These are phyloP conservation scores for Neurospora tetraspora DNA, from an alignment of 495 filamentous ascomycete genomes.

Conservation along the genomic window DNA sequence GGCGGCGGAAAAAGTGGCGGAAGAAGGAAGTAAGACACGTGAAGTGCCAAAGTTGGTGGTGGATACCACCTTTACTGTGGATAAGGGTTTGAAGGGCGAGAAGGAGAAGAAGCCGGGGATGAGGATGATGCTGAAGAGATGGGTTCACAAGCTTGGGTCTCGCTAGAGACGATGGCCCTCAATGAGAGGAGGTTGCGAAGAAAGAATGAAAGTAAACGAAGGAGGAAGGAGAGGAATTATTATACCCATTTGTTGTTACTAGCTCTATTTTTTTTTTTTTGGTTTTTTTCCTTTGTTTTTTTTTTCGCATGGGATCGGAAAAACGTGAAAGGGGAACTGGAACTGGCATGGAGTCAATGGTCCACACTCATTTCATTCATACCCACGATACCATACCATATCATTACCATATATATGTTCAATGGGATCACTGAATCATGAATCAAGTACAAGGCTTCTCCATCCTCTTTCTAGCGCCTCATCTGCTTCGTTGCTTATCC, in stretches of 20 bases:
- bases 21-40: not conserved
- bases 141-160: constrained; percentile 15
- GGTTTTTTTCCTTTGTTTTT: not conserved
- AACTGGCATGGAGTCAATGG: not conserved
- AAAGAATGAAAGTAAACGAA: not conserved
- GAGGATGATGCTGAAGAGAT: constrained; percentile 8
- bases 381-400: not conserved
- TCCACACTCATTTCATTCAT: not conserved
- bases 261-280: not conserved
- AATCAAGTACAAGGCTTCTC: not conserved
- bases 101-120: constrained; percentile 6
- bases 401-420: not conserved
- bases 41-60: not conserved
- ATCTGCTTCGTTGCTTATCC: not conserved
- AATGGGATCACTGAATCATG: not conserved
- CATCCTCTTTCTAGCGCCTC: not conserved
- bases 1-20: not conserved
- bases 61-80: not conserved
- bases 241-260: not conserved
- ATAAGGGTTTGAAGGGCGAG: not conserved
- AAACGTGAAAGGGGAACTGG: not conserved
- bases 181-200: not conserved
- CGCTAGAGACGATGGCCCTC: constrained; percentile 8
- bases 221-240: not conserved
- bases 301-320: not conserved